A percentile compares a stretch with the other conserved stretches of the same genome.
These are phyloP conservation scores for Juncus effusus DNA, from an alignment of 176 grass and related monocot species.

Conservation along the genomic window DNA sequence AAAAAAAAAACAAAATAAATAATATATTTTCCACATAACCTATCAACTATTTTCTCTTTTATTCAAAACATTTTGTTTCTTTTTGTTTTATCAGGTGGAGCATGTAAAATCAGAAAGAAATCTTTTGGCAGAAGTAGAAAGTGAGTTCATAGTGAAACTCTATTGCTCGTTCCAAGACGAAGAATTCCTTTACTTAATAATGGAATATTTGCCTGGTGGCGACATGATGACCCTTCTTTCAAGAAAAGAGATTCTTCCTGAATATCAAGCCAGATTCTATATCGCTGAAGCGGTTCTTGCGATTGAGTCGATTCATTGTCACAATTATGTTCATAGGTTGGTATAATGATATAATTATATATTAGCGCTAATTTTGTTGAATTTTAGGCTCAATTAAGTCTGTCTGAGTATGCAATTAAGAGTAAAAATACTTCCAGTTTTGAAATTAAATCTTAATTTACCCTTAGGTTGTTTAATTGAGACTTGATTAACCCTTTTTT, in stretches of 20 bases:
- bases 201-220: slow-evolving; percentile 81
- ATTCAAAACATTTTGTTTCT: slow-evolving; percentile 9
- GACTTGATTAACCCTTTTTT: too few relatives aligned
- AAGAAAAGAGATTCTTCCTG: slow-evolving; percentile 52
- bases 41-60: too few relatives aligned
- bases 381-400: too few relatives aligned
- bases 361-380: too few relatives aligned
- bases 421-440: too few relatives aligned
- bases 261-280: slow-evolving; percentile 68
- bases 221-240: slow-evolving; percentile 86
- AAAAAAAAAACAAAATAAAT: background rate
- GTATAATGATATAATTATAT: background rate
- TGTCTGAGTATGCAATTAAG: too few relatives aligned
- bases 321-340: slow-evolving; percentile 87
- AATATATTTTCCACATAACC: too few relatives aligned
- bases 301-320: slow-evolving; percentile 83
- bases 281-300: slow-evolving; percentile 73
- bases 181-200: slow-evolving; percentile 74
- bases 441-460: too few relatives aligned
- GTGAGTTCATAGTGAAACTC: slow-evolving; percentile 68
- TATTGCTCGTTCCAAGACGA: slow-evolving; percentile 80
- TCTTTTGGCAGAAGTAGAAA: slow-evolving; percentile 72
- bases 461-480: too few relatives aligned
- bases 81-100: slow-evolving; percentile 54
- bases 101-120: slow-evolving; percentile 83